Evolutionary conservation across 495 filamentous ascomycete species (phyloP).

Genomic region (Podospora pseudocomata): DNA sequence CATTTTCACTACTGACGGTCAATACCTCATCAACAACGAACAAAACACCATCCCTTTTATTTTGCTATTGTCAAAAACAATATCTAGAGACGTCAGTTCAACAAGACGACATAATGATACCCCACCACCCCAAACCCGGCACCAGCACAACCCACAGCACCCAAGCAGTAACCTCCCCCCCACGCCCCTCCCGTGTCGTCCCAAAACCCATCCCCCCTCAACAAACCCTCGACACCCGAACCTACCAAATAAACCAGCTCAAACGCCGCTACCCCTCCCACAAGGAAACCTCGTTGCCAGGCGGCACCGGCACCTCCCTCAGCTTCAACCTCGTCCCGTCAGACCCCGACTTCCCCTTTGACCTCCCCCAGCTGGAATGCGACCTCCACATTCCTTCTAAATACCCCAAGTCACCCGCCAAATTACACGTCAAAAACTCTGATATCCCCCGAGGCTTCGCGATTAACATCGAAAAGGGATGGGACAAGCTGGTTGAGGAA

Average conservation of each 20-base stretch:
- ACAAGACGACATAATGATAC: conserved; percentile 24
- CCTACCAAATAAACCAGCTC: conserved; percentile 75
- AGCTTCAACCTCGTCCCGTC: conserved; percentile 67
- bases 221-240: conserved; percentile 64
- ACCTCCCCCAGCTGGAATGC: conserved; percentile 68
- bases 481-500: conserved; percentile 61
- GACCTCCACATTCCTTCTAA: conserved; percentile 61
- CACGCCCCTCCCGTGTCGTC: conserved; percentile 47
- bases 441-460: conserved; percentile 78
- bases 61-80: background rate
- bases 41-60: background rate
- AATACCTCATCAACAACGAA: background rate
- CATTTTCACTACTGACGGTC: background rate
- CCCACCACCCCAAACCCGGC: conserved; percentile 22
- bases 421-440: conserved; percentile 64
- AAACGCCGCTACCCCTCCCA: conserved; percentile 65
- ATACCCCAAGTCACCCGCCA: conserved; percentile 59
- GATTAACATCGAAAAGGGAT: conserved; percentile 77
- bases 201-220: conserved; percentile 61
- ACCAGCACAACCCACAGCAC: conserved; percentile 11
- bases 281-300: conserved; percentile 51
- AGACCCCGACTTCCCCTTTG: conserved; percentile 86
- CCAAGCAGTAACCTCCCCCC: conserved; percentile 41
- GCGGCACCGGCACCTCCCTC: conserved; percentile 50
- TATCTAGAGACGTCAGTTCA: too few species aligned